phyloP scores from a whole-genome alignment of 805 yeast species.

The Metschnikowia aberdeeniae region DNA sequence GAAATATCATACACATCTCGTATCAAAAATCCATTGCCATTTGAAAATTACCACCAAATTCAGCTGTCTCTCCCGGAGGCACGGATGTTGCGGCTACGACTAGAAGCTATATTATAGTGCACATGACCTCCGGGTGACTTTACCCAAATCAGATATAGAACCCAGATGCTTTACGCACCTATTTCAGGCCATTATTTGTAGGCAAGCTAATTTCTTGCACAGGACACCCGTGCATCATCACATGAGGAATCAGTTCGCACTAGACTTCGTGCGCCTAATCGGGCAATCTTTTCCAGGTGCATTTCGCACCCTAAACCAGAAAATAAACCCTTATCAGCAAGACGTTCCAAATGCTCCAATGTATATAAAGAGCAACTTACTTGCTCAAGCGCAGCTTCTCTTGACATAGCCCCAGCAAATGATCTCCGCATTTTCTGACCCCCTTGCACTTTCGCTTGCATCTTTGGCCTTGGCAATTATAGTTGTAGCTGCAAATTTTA shows the following conservation, averaged over 20 bases:
- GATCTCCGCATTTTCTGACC: neutral
- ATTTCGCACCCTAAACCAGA: constrained; percentile 6
- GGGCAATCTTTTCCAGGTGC: constrained; percentile 4
- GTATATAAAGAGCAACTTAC: neutral
- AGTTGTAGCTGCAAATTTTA: neutral
- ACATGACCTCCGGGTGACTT: neutral
- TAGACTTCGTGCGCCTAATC: neutral
- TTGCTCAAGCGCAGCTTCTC: neutral
- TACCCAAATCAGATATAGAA: neutral
- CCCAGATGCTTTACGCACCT: no score
- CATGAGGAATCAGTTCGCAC: no score
- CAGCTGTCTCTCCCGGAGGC: no score
- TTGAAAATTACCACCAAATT: no score
- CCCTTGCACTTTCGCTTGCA: constrained; percentile 1
- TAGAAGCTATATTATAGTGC: no score
- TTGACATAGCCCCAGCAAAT: neutral
- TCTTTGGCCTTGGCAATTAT: neutral
- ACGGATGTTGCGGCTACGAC: no score
- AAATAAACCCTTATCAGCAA: constrained; percentile 2
- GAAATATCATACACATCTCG: no score
- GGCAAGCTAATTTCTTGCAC: no score
- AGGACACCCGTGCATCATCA: no score
- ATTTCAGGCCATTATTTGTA: no score
- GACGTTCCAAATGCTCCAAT: no score
- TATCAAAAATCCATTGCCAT: no score